Base-by-base conservation (phyloP, 2,329 filamentous ascomycete genomes). In the Diaporthe sp. region DNA sequence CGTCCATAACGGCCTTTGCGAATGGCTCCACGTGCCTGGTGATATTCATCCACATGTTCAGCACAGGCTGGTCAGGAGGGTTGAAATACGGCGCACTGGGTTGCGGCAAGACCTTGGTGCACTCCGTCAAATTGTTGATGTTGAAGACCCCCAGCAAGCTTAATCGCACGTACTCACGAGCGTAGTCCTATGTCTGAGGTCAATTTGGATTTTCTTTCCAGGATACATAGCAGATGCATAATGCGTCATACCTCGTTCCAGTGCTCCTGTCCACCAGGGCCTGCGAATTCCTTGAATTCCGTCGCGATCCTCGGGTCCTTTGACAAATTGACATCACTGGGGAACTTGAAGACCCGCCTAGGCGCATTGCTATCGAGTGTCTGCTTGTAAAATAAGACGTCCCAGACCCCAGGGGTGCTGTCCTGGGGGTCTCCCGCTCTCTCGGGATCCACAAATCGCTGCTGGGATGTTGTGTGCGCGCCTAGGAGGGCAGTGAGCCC, bases 401-500 rank as follows among this genome's bases (percentile, higher is more conserved):
- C 88, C 88, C 88, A 90, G 2, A 88, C 83, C 19, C 87, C 87
- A 0, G 87, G 86, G 0, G 87, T 89, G 58, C 83, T 85, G 75
- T 91, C 89, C 74, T 90, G 87, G 0, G 88, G 84, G 19, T 85
- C 83, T 19, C 84, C 85, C 4, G 83, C 82, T 45, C 85, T 82
- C 2, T 77, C 73, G 0, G 78, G 61, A 74, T 89, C 84, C 76
- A 85, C 83, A 54, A 85, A 84, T 75, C 84, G 83, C 78, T 90
- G 88, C 77, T 86, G 85, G 3, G 86, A 86, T 3, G 86, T 85
- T 0, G 86, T 87, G 78, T 91, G 89, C 0, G 89, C 89, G 57
- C 89, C 89, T 13, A 91, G 78, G 3, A 91, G 85, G 4, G 89
- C 89, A 6, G 87, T 86, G 2, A 89, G 84, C 13, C 88, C 87